Conservation (phyloP, 192 early-diverging fungal species). For the Coemansia sp. region DNA sequence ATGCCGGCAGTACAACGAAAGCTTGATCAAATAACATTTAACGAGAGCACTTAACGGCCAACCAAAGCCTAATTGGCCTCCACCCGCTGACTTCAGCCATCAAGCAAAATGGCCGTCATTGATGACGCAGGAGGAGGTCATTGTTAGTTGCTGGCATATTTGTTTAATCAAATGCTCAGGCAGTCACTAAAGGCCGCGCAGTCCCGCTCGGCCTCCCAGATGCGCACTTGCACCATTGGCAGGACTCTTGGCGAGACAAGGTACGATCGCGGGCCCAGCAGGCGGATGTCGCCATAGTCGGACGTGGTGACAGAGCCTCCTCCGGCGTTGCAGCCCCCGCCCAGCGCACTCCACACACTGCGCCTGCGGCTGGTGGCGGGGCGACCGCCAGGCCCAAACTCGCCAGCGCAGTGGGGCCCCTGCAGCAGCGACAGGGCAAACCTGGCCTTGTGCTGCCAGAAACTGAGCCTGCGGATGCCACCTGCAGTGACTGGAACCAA, state of each 20-base stretch:
- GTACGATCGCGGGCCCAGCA: slow-evolving; percentile 31
- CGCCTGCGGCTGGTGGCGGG: not conserved
- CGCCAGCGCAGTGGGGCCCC: slow-evolving; percentile 3
- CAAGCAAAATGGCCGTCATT: not conserved
- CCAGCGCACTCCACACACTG: not conserved
- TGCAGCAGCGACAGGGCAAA: slow-evolving; percentile 31
- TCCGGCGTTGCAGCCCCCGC: too few species aligned
- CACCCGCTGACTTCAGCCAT: not conserved
- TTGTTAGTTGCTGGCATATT: not conserved
- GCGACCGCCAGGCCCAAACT: not conserved
- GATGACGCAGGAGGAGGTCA: not conserved
- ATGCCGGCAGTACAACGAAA: not conserved
- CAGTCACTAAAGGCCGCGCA: not conserved
- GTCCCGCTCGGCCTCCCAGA: slow-evolving; percentile 23
- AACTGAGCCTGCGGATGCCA: slow-evolving; percentile 31
- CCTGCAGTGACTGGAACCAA: slow-evolving; percentile 35
- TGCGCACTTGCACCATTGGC: slow-evolving; percentile 17
- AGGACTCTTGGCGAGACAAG: slow-evolving; percentile 40
- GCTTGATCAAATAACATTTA: not conserved
- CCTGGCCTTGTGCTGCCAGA: slow-evolving; percentile 43
- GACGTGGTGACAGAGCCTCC: slow-evolving; percentile 5
- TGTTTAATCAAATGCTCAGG: too few species aligned
- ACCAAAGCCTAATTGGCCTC: not conserved
- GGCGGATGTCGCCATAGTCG: slow-evolving; percentile 36
- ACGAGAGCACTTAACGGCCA: not conserved